A percentile compares a stretch with the other conserved stretches of the same genome.
Conservation (phyloP, 768 basidiomycete genomes). For the Mycena indigotica region DNA sequence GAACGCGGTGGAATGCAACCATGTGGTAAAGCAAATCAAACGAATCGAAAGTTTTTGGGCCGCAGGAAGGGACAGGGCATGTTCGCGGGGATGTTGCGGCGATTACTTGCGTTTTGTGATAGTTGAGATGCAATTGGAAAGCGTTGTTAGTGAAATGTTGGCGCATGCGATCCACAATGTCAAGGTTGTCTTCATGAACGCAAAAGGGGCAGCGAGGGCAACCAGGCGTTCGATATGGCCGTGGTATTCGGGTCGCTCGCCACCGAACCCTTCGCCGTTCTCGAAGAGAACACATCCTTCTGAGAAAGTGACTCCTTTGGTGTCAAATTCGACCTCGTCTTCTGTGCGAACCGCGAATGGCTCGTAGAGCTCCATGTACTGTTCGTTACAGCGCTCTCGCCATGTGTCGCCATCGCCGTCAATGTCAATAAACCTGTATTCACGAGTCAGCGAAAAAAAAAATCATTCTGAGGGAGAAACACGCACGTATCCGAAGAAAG, state of each 20-base stretch:
- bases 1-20: constrained; percentile 1
- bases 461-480: not conserved
- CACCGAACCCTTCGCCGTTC: not conserved
- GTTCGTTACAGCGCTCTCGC: not conserved
- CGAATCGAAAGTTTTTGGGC: not conserved
- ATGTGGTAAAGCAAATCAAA: constrained; percentile 4
- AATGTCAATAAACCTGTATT: not conserved
- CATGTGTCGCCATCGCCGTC: not conserved
- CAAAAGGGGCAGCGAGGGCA: not conserved
- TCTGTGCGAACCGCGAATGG: not conserved
- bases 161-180: not conserved
- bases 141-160: not conserved
- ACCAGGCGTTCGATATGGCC: constrained; percentile 1
- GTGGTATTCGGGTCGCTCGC: constrained; percentile 5
- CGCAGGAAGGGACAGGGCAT: constrained; percentile 6
- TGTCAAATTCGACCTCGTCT: not conserved
- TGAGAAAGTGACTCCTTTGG: not conserved
- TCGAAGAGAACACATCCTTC: not conserved
- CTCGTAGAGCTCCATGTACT: not conserved
- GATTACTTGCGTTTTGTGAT: not conserved
- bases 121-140: not conserved
- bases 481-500: not conserved
- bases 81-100: not conserved
- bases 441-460: not conserved
- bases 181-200: not conserved